phyloP scores from a whole-genome alignment of 2,329 filamentous ascomycete genomes.

The Cryphonectria nitschkei region DNA sequence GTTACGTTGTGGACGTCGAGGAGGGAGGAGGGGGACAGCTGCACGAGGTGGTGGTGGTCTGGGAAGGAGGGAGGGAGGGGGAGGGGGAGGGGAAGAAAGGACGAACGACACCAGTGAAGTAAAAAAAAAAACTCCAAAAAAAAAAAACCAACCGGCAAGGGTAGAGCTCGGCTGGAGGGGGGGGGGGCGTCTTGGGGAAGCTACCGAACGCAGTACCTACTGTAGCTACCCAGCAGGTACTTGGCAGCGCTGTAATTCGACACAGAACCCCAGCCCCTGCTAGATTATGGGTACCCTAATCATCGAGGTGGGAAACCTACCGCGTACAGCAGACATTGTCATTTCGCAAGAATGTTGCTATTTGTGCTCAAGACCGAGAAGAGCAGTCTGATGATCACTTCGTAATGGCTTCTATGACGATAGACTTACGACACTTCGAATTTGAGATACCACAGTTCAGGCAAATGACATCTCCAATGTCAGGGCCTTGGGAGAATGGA shows the following conservation, averaged over 20 bases:
- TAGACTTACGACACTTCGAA: not conserved
- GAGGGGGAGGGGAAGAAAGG: not conserved
- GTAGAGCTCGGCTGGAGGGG: not conserved
- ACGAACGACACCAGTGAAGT: not conserved
- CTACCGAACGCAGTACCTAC: not conserved
- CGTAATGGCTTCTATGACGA: not conserved
- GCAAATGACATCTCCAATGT: not conserved
- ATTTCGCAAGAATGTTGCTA: not conserved
- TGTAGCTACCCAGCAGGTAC: not conserved
- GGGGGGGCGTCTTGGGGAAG: not conserved
- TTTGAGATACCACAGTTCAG: not conserved
- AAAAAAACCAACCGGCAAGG: not conserved
- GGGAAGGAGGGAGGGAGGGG: not conserved
- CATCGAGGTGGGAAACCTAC: not conserved
- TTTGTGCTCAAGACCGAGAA: not conserved
- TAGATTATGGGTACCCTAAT: slow-evolving; percentile 3
- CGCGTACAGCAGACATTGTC: not conserved
- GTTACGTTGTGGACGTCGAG: not conserved
- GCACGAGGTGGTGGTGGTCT: not conserved
- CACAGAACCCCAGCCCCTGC: not conserved
- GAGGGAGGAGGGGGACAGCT: not conserved
- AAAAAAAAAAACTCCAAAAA: not conserved
- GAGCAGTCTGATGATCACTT: not conserved
- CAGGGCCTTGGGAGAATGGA: not conserved
- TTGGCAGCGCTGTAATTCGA: not conserved